Evolutionary conservation across 2,329 filamentous ascomycete species (phyloP).

Genomic region (Aspergillus latus): DNA sequence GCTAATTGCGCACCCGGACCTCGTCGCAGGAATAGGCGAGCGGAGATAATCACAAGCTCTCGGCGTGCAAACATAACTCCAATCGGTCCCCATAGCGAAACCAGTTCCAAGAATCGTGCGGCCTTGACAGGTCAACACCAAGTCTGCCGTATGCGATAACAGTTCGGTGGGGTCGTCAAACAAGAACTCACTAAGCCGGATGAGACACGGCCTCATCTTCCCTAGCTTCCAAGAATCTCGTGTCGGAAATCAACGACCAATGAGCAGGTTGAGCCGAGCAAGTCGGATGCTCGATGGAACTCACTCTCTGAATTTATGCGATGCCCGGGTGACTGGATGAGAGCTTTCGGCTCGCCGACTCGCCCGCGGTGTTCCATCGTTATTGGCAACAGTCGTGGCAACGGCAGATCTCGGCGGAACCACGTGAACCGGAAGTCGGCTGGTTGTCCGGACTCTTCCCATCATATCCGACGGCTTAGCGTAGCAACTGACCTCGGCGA

Average conservation of each 20-base stretch:
- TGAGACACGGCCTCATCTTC: constrained; percentile 4
- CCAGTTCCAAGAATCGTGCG: too few relatives aligned
- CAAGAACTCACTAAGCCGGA: constrained; percentile 1
- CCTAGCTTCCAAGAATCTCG: constrained; percentile 3
- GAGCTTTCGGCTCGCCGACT: neutral
- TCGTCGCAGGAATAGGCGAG: too few relatives aligned
- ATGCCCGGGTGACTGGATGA: neutral
- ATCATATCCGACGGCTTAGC: too few relatives aligned
- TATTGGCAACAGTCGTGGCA: neutral
- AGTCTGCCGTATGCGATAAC: neutral
- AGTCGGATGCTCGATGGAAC: neutral
- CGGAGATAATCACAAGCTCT: neutral
- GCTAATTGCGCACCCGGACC: neutral
- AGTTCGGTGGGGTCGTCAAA: neutral
- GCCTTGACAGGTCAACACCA: neutral
- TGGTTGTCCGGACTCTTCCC: too few relatives aligned
- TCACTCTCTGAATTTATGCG: constrained; percentile 6
- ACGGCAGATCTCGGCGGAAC: neutral
- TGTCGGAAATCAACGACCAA: constrained; percentile 4
- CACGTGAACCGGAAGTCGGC: too few relatives aligned
- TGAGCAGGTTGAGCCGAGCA: neutral
- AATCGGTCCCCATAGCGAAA: too few relatives aligned
- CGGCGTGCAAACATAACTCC: too few relatives aligned
- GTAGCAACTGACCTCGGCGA: too few relatives aligned
- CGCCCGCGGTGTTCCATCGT: neutral